Percentiles rank a stretch among this genome's conserved stretches.
Conservation (phyloP, 345 rosid genomes). For the Clausena lansium region DNA sequence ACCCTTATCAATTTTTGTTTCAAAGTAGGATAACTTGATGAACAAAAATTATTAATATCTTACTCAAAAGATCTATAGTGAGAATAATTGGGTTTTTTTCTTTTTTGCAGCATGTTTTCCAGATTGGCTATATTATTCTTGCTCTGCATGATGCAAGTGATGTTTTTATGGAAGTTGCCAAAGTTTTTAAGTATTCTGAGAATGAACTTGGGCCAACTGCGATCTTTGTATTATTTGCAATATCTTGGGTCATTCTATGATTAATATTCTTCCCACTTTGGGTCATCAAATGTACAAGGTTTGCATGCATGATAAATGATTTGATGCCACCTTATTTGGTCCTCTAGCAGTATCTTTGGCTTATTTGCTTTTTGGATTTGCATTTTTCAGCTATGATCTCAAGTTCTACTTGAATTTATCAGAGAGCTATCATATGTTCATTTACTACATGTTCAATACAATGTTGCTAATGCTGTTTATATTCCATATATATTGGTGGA, state of each 20-base stretch:
- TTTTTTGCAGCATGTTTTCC: constrained; percentile 46
- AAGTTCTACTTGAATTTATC: constrained; percentile 48
- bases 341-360: too few species aligned
- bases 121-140: constrained; percentile 70
- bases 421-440: constrained; percentile 24
- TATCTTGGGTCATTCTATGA: too few species aligned
- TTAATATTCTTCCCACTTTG: too few species aligned
- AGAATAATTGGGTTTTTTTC: too few species aligned
- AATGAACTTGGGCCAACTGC: too few species aligned
- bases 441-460: constrained; percentile 83
- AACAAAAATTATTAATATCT: neutral
- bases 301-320: too few species aligned
- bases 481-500: constrained; percentile 98
- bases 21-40: constrained; percentile 1
- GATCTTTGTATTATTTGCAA: too few species aligned
- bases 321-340: too few species aligned
- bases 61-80: neutral
- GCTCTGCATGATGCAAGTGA: constrained; percentile 96
- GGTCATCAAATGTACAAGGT: too few species aligned
- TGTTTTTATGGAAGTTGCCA: too few species aligned
- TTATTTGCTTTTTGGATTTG: too few species aligned
- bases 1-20: neutral
- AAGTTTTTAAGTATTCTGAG: too few species aligned
- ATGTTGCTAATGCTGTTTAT: constrained; percentile 78
- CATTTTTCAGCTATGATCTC: constrained; percentile 49